These are phyloP conservation scores for Gyrodon lividus DNA, from an alignment of 768 basidiomycete species.

Conservation along the genomic window DNA sequence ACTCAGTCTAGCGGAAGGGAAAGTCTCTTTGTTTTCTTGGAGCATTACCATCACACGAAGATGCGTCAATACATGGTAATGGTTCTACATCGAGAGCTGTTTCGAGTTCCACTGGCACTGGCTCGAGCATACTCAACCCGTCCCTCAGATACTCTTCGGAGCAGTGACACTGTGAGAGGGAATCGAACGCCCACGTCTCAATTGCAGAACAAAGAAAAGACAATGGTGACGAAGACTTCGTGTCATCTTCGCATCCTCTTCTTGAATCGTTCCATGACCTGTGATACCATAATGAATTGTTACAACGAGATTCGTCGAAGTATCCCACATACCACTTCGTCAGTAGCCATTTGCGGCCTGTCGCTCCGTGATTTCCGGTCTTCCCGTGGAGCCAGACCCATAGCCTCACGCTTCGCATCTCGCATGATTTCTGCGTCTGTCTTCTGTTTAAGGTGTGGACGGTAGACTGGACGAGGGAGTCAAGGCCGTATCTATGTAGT, in stretches of 20 bases:
- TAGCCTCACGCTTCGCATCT: slow-evolving; percentile 84
- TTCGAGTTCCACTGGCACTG: no score
- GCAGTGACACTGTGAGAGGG: no score
- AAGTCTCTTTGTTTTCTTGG: no score
- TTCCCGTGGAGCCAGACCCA: slow-evolving; percentile 62
- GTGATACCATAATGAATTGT: background rate
- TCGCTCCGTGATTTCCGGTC: slow-evolving; percentile 43
- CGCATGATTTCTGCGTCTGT: slow-evolving; percentile 87
- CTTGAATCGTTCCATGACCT: slow-evolving; percentile 98
- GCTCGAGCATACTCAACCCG: no score
- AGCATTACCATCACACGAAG: no score
- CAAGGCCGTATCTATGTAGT: background rate
- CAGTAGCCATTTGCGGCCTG: slow-evolving; percentile 81
- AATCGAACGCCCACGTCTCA: no score
- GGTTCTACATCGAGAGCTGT: no score
- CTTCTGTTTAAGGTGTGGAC: slow-evolving; percentile 77
- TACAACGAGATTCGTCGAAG: background rate
- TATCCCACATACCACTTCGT: slow-evolving; percentile 67
- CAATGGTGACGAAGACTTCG: background rate
- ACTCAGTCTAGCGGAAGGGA: no score
- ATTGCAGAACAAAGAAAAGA: background rate
- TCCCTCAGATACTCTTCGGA: no score
- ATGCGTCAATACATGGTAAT: no score
- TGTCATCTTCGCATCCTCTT: slow-evolving; percentile 83
- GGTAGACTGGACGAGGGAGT: slow-evolving; percentile 60